phyloP scores from a whole-genome alignment of 2,329 filamentous ascomycete species.

The Penicillium hesseltinei region DNA sequence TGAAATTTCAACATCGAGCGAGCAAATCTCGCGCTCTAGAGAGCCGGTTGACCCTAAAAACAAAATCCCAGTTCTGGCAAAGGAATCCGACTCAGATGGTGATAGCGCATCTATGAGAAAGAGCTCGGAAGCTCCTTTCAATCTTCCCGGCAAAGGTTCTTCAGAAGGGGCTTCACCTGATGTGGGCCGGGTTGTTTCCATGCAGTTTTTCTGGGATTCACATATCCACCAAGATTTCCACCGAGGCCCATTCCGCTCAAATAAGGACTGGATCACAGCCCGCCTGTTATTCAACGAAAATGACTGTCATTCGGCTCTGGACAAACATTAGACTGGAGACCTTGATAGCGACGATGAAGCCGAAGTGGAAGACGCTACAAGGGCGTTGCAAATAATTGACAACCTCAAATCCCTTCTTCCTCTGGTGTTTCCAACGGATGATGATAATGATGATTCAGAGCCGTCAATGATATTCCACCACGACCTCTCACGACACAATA shows the following conservation, averaged over 20 bases:
- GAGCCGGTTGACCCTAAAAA: not conserved
- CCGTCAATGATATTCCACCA: conserved; percentile 15
- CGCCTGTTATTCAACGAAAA: conserved; percentile 10
- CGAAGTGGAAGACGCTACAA: conserved; percentile 14
- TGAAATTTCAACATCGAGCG: not conserved
- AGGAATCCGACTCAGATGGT: not conserved
- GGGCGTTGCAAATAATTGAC: conserved; percentile 6
- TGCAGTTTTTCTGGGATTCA: conserved; percentile 15
- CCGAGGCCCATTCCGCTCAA: conserved; percentile 16
- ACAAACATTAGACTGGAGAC: conserved; percentile 5
- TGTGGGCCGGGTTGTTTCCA: conserved; percentile 17
- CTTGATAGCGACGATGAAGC: conserved; percentile 12
- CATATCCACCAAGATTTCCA: conserved; percentile 9
- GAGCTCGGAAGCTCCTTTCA: not conserved
- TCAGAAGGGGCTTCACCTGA: not conserved
- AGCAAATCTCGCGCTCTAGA: not conserved
- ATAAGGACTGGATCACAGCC: conserved; percentile 14
- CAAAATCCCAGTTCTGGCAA: too few species aligned
- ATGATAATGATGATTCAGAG: not conserved
- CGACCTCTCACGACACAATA: conserved; percentile 15
- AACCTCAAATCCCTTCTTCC: conserved; percentile 10
- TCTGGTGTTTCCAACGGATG: conserved; percentile 4
- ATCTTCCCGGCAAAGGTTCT: fast-evolving
- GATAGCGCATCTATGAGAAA: not conserved
- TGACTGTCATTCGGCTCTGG: conserved; percentile 8